Evolutionary conservation across 768 basidiomycete genomes (phyloP).

Genomic region (Paxillus involutus): DNA sequence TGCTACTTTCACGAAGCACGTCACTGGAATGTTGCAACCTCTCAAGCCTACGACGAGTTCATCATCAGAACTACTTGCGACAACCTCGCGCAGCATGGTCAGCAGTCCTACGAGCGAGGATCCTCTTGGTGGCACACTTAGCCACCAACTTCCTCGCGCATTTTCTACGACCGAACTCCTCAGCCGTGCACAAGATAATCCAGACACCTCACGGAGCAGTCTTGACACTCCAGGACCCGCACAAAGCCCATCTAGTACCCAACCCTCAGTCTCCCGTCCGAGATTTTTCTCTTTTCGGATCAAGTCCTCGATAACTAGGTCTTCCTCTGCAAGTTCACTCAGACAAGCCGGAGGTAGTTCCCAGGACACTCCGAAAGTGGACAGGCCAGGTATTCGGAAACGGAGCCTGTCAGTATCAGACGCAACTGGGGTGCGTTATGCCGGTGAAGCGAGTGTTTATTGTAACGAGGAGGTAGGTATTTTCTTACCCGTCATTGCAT

Average conservation of each 20-base stretch:
- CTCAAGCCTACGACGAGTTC: slow-evolving; percentile 6
- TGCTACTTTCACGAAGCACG: slow-evolving; percentile 65
- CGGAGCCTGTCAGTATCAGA: slow-evolving; percentile 10
- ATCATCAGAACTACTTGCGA: slow-evolving; percentile 8
- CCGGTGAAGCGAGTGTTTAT: slow-evolving; percentile 68
- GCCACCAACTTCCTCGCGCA: slow-evolving; percentile 1
- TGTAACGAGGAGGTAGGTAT: slow-evolving; percentile 43
- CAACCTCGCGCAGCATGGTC: not conserved
- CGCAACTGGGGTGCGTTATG: slow-evolving; percentile 32
- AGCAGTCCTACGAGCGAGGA: slow-evolving; percentile 7
- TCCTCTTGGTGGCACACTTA: not conserved
- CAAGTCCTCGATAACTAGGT: slow-evolving; percentile 17
- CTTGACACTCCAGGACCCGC: not conserved
- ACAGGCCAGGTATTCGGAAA: slow-evolving; percentile 17
- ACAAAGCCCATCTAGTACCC: not conserved
- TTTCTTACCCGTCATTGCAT: not conserved
- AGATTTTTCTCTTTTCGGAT: slow-evolving; percentile 13
- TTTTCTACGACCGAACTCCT: slow-evolving; percentile 6
- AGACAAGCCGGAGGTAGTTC: slow-evolving; percentile 1
- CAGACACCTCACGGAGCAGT: not conserved
- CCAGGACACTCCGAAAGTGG: slow-evolving; percentile 18
- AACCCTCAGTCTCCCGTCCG: slow-evolving; percentile 12
- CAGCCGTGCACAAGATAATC: not conserved
- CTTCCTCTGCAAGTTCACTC: slow-evolving; percentile 14
- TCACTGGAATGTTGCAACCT: slow-evolving; percentile 47